Percentiles rank a stretch among this genome's conserved stretches.
Evolutionary conservation across 495 filamentous ascomycete genomes (phyloP).

Genomic region (Penicillium coprophilum): DNA sequence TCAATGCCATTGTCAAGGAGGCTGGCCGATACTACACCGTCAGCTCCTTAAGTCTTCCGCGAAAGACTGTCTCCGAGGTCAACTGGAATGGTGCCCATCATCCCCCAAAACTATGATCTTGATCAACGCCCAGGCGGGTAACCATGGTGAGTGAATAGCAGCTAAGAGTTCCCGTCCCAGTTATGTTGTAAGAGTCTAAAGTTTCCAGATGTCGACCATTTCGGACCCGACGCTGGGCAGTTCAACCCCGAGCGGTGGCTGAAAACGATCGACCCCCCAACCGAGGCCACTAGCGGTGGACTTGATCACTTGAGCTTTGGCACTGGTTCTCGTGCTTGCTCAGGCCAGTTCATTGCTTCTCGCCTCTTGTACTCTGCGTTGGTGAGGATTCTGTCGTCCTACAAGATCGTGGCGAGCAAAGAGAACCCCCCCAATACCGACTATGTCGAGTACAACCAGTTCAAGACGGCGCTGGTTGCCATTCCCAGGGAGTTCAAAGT

Average conservation of each 20-base stretch:
- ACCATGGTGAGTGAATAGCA: constrained; percentile 46
- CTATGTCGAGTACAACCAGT: constrained; percentile 57
- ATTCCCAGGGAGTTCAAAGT: constrained; percentile 56
- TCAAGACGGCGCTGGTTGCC: constrained; percentile 55
- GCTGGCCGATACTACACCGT: constrained; percentile 57
- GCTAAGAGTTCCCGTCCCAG: not conserved
- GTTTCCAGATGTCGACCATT: constrained; percentile 48
- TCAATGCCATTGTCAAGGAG: constrained; percentile 55
- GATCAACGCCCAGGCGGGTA: constrained; percentile 58
- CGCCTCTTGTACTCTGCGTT: constrained; percentile 52
- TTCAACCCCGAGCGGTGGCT: constrained; percentile 59
- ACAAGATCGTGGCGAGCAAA: constrained; percentile 52
- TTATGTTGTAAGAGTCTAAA: not conserved
- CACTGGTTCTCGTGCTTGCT: constrained; percentile 53
- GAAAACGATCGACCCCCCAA: constrained; percentile 32
- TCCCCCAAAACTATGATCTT: constrained; percentile 57
- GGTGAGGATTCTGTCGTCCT: constrained; percentile 47
- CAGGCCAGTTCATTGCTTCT: constrained; percentile 51
- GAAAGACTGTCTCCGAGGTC: constrained; percentile 52
- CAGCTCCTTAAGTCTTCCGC: constrained; percentile 52
- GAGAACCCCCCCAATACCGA: constrained; percentile 52
- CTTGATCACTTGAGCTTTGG: constrained; percentile 54
- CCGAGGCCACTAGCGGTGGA: constrained; percentile 36
- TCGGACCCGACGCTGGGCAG: constrained; percentile 45
- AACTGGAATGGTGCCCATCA: constrained; percentile 56